Conservation (phyloP, 306 rosid genomes). For the Gleditsia sinensis region DNA sequence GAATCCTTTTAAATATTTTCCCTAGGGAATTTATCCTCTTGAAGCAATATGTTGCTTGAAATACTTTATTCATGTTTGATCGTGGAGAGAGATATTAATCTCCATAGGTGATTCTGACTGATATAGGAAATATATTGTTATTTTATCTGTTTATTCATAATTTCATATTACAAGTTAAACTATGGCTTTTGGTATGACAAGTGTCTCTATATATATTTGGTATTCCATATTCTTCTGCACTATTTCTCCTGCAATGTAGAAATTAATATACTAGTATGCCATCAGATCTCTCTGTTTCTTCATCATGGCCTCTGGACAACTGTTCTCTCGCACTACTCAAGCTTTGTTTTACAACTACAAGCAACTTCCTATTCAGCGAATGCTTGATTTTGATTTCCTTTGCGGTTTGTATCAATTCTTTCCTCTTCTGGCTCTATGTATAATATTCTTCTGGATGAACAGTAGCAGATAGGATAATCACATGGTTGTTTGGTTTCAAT, state of each 20-base stretch:
- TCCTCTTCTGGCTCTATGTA: not conserved
- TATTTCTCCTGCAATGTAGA: constrained; percentile 13
- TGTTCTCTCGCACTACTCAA: constrained; percentile 80
- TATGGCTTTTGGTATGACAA: not conserved
- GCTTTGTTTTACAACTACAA: constrained; percentile 89
- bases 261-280: constrained; percentile 26
- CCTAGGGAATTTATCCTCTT: not conserved
- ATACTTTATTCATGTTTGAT: constrained; percentile 10
- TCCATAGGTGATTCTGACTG: not conserved
- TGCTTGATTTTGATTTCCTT: constrained; percentile 95
- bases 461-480: not conserved
- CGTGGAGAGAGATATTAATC: not conserved
- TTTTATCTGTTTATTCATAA: not conserved
- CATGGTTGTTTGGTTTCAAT: not conserved
- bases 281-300: constrained; percentile 48
- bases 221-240: not conserved
- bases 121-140: not conserved
- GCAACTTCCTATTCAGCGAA: constrained; percentile 91
- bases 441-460: constrained; percentile 2
- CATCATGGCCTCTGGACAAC: constrained; percentile 84
- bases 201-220: not conserved
- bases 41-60: not conserved
- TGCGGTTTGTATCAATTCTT: constrained; percentile 58
- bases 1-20: not conserved
- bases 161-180: not conserved